phyloP scores from a whole-genome alignment of 23 red algal species.

The Agarophyton chilense region DNA sequence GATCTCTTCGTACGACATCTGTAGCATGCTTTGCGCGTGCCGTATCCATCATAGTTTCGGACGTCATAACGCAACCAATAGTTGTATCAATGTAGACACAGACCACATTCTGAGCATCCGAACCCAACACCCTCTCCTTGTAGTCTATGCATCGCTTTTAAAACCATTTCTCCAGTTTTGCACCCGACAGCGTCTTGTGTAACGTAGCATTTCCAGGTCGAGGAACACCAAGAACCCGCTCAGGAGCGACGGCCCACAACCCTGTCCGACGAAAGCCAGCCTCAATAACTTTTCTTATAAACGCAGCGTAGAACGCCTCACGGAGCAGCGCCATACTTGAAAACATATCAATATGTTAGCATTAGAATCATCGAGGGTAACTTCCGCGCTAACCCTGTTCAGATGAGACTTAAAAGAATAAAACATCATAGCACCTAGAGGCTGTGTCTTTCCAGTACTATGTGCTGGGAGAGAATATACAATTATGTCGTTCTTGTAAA shows the following conservation, averaged over 20 bases:
- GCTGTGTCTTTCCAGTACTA: slow-evolving; percentile 54
- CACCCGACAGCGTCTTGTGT: not conserved
- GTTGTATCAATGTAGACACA: slow-evolving; percentile 33
- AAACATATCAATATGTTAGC: not conserved
- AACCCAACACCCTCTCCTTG: not conserved
- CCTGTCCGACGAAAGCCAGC: slow-evolving; percentile 29
- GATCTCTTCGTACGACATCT: not conserved
- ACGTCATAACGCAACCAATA: slow-evolving; percentile 29
- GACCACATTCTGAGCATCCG: not conserved
- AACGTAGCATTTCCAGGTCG: not conserved
- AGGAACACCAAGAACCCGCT: not conserved
- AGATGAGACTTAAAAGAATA: slow-evolving; percentile 28
- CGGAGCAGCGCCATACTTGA: not conserved
- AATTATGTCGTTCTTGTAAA: slow-evolving; percentile 12
- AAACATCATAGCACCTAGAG: slow-evolving; percentile 28
- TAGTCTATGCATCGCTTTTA: not conserved
- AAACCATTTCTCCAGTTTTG: slow-evolving; percentile 14
- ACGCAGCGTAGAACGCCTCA: not conserved
- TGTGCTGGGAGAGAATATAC: slow-evolving; percentile 47
- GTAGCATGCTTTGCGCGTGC: not conserved
- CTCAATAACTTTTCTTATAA: not conserved
- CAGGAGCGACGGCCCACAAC: not conserved
- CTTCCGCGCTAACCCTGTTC: not conserved
- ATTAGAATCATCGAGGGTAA: not conserved
- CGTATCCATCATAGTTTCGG: not conserved